These are phyloP conservation scores for Solanum hybrid DNA, from an alignment of 305 asterid species.

Conservation along the genomic window DNA sequence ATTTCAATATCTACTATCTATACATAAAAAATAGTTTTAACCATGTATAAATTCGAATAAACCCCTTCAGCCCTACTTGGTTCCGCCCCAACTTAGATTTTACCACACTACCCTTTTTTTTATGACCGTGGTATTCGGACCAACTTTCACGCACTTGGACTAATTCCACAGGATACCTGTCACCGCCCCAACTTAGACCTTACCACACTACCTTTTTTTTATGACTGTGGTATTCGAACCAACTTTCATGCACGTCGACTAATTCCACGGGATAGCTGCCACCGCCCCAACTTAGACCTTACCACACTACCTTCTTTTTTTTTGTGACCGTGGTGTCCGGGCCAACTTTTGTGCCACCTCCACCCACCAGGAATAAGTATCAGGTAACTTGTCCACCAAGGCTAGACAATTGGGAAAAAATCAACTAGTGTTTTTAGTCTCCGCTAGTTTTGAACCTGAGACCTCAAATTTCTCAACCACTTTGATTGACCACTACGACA, in stretches of 20 bases:
- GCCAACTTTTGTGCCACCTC: background rate
- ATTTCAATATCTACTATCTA: background rate
- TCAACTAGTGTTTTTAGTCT: background rate
- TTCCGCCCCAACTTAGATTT: background rate
- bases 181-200: background rate
- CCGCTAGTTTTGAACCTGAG: background rate
- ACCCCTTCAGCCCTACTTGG: background rate
- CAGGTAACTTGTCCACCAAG: background rate
- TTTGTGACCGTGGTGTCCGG: background rate
- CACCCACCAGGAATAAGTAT: no score
- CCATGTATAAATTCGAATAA: background rate
- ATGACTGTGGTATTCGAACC: background rate
- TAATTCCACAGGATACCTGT: background rate
- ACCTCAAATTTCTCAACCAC: background rate
- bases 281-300: background rate
- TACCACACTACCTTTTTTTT: background rate
- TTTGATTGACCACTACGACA: background rate
- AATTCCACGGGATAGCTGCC: background rate
- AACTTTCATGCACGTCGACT: background rate
- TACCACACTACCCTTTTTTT: background rate
- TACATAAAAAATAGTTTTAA: background rate
- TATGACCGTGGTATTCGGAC: background rate
- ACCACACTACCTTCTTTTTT: background rate
- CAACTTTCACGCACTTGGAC: background rate
- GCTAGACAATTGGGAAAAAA: background rate